phyloP scores from a whole-genome alignment of 2,329 filamentous ascomycete genomes.

The Colletotrichum higginsianum region DNA sequence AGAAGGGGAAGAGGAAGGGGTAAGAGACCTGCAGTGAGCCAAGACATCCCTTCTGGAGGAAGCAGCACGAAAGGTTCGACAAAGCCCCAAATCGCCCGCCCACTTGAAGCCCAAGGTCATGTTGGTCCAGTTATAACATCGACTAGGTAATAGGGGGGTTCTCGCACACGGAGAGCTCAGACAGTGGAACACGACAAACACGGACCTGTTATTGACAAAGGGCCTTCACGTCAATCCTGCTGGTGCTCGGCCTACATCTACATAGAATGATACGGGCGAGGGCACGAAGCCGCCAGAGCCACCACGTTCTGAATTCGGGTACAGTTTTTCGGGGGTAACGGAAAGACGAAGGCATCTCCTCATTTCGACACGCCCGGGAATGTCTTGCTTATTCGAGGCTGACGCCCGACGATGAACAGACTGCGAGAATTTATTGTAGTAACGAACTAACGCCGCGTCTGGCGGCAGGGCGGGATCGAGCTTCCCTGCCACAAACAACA shows the following conservation, averaged over 20 bases:
- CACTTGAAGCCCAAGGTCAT: slow-evolving; percentile 17
- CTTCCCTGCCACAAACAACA: slow-evolving; percentile 13
- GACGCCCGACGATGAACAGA: slow-evolving; percentile 27
- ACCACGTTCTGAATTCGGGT: not conserved
- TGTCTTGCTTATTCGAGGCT: slow-evolving; percentile 14
- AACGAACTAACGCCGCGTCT: slow-evolving; percentile 6
- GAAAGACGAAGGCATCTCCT: not conserved
- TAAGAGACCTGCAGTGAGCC: slow-evolving; percentile 17
- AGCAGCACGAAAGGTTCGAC: slow-evolving; percentile 17
- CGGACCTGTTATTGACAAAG: slow-evolving; percentile 3
- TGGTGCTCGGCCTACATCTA: not conserved
- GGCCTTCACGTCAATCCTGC: slow-evolving; percentile 2
- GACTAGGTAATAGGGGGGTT: not conserved
- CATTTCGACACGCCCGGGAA: slow-evolving; percentile 12
- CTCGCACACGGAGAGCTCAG: slow-evolving; percentile 1
- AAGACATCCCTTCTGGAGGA: not conserved
- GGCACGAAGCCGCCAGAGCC: not conserved
- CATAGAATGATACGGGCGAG: not conserved
- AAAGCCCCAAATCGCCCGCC: slow-evolving; percentile 10
- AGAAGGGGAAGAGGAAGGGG: slow-evolving; percentile 29
- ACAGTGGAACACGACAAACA: not conserved
- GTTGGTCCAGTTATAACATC: slow-evolving; percentile 8
- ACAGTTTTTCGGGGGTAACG: not conserved
- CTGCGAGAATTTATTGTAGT: slow-evolving; percentile 10
- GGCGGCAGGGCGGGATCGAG: slow-evolving; percentile 8